phyloP scores from a whole-genome alignment of 768 basidiomycete genomes.

The Auriscalpium microsporum region DNA sequence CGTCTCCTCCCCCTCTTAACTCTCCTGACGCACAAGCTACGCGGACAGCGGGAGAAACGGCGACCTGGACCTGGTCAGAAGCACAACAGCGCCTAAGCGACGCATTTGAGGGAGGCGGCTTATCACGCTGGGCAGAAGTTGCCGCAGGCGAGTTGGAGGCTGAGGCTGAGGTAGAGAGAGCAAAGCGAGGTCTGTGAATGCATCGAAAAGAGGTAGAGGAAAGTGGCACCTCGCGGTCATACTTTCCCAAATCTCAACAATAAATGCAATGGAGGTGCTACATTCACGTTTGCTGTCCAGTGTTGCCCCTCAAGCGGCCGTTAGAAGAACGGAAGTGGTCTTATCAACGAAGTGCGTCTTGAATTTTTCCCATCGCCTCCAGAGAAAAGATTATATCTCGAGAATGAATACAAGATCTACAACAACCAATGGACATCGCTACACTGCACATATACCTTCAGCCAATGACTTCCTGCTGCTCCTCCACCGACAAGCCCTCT shows the following conservation, averaged over 20 bases:
- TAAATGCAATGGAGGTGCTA: too few species aligned
- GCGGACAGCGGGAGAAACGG: neutral
- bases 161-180: conserved; percentile 44
- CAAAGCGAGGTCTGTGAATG: conserved; percentile 21
- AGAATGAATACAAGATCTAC: too few species aligned
- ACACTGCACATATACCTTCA: too few species aligned
- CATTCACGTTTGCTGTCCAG: too few species aligned
- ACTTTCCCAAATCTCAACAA: too few species aligned
- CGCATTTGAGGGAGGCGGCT: conserved; percentile 53
- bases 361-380: too few species aligned
- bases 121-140: conserved; percentile 46
- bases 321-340: too few species aligned
- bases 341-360: too few species aligned
- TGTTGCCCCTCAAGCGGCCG: too few species aligned
- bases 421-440: too few species aligned
- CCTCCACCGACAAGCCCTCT: conserved; percentile 7
- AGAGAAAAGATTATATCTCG: too few species aligned
- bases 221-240: too few species aligned
- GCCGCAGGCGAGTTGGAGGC: conserved; percentile 48
- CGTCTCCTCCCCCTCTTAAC: neutral
- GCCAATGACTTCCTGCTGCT: neutral
- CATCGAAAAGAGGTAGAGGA: neutral
- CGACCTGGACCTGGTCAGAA: conserved; percentile 42
- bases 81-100: conserved; percentile 44
- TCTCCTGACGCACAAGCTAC: neutral